These are phyloP conservation scores for Suhomyces emberorum DNA, from an alignment of 805 yeast species.

Conservation along the genomic window DNA sequence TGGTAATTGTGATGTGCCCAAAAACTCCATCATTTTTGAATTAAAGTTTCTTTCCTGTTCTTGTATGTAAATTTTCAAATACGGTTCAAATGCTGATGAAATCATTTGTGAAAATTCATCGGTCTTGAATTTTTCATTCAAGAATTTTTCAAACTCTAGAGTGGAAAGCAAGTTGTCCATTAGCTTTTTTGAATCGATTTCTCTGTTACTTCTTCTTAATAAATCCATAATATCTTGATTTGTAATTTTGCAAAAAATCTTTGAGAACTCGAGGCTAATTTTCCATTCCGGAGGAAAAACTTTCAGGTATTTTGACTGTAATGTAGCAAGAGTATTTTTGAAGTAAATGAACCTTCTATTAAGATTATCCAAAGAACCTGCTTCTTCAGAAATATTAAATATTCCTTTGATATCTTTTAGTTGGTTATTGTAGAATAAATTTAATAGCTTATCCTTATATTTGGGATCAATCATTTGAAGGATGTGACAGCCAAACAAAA, in stretches of 20 bases:
- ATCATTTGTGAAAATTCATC: conserved; percentile 45
- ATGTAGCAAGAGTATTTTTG: conserved; percentile 55
- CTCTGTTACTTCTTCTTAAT: conserved; percentile 37
- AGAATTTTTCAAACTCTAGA: conserved; percentile 74
- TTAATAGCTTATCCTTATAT: conserved; percentile 55
- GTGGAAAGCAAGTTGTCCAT: conserved; percentile 71
- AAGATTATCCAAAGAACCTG: conserved; percentile 88
- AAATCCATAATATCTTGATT: conserved; percentile 60
- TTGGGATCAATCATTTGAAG: conserved; percentile 62
- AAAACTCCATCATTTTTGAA: conserved; percentile 60
- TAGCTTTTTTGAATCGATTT: conserved; percentile 58
- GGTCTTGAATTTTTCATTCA: conserved; percentile 61
- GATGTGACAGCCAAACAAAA: conserved; percentile 65
- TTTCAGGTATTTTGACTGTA: conserved; percentile 48
- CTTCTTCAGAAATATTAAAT: conserved; percentile 81
- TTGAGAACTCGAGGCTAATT: conserved; percentile 58
- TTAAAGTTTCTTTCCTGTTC: conserved; percentile 71
- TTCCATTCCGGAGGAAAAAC: conserved; percentile 74
- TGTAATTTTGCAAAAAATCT: conserved; percentile 65
- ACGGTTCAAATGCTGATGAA: conserved; percentile 76
- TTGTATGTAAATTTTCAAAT: conserved; percentile 77
- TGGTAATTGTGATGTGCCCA: conserved; percentile 55
- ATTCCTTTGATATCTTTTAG: conserved; percentile 73
- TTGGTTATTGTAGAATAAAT: conserved; percentile 70
- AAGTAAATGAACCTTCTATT: conserved; percentile 79